Conservation (phyloP, 345 rosid species). For the Odontarrhena argentea region DNA sequence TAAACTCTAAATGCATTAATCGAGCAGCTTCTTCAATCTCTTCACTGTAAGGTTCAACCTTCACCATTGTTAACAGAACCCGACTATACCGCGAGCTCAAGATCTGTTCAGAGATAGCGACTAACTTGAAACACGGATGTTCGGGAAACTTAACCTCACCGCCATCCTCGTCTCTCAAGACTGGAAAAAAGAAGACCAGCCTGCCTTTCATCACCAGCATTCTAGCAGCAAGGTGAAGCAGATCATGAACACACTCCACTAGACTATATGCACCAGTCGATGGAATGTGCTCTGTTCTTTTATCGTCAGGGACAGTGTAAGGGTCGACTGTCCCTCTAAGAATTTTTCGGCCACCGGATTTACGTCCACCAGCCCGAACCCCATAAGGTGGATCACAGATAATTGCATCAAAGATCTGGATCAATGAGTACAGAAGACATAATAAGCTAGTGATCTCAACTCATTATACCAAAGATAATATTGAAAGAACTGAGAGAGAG, state of each 20-base stretch:
- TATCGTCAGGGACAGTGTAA: slow-evolving; percentile 90
- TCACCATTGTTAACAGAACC: slow-evolving; percentile 84
- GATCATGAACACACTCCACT: slow-evolving; percentile 87
- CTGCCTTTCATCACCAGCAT: slow-evolving; percentile 90
- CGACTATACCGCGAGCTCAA: slow-evolving; percentile 82
- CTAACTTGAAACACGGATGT: slow-evolving; percentile 77
- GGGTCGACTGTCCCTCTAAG: slow-evolving; percentile 80
- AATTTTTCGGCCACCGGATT: slow-evolving; percentile 92
- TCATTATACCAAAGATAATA: background rate
- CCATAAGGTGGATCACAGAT: slow-evolving; percentile 96
- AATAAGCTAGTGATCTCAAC: background rate
- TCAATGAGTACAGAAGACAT: slow-evolving; percentile 11
- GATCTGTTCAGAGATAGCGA: slow-evolving; percentile 86
- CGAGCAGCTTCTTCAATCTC: slow-evolving; percentile 63
- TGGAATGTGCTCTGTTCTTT: slow-evolving; percentile 88
- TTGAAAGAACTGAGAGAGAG: slow-evolving; percentile 1
- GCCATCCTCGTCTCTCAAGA: slow-evolving; percentile 64
- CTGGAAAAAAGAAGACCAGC: slow-evolving; percentile 88
- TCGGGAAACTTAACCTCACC: slow-evolving; percentile 56
- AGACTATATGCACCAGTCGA: slow-evolving; percentile 89
- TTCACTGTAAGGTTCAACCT: slow-evolving; percentile 59
- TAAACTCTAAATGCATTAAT: slow-evolving; percentile 74
- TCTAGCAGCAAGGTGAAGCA: slow-evolving; percentile 82
- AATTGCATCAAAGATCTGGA: slow-evolving; percentile 84
- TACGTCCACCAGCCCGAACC: slow-evolving; percentile 95